A percentile compares a stretch with the other conserved stretches of the same genome.
These are phyloP conservation scores for Trichophyton schoenleinii DNA, from an alignment of 2,329 filamentous ascomycete genomes.

Conservation along the genomic window DNA sequence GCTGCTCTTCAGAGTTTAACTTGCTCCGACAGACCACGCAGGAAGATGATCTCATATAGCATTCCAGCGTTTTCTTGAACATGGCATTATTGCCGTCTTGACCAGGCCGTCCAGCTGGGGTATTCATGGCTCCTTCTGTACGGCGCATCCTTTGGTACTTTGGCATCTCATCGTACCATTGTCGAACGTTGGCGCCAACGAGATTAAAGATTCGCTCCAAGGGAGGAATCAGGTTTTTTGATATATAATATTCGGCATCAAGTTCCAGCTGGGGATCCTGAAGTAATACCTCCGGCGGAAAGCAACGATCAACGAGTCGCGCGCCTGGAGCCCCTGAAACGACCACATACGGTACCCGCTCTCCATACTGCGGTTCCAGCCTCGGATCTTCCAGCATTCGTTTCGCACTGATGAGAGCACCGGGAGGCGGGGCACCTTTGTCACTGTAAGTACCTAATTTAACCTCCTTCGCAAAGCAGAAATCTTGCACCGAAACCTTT, in stretches of 20 bases:
- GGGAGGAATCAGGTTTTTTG: conserved; percentile 87
- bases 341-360: conserved; percentile 90
- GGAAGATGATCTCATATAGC: conserved; percentile 71
- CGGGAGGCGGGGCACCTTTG: conserved; percentile 66
- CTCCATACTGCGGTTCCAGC: conserved; percentile 84
- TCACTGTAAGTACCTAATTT: conserved; percentile 79
- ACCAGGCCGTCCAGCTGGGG: not conserved
- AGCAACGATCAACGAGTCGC: conserved; percentile 74
- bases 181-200: conserved; percentile 76
- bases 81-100: conserved; percentile 4
- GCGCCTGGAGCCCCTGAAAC: conserved; percentile 77
- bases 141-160: conserved; percentile 66
- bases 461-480: conserved; percentile 89
- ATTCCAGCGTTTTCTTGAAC: conserved; percentile 66
- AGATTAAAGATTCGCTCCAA: conserved; percentile 94
- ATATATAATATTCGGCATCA: conserved; percentile 94
- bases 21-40: conserved; percentile 65
- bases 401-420: conserved; percentile 74
- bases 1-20: conserved; percentile 26
- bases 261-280: conserved; percentile 64
- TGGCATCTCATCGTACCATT: conserved; percentile 96
- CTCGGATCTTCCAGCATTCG: conserved; percentile 78
- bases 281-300: conserved; percentile 72
- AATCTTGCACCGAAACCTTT: conserved; percentile 80
- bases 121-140: conserved; percentile 31